Base-by-base conservation (phyloP, 495 filamentous ascomycete genomes). In the Pyronema domesticum region DNA sequence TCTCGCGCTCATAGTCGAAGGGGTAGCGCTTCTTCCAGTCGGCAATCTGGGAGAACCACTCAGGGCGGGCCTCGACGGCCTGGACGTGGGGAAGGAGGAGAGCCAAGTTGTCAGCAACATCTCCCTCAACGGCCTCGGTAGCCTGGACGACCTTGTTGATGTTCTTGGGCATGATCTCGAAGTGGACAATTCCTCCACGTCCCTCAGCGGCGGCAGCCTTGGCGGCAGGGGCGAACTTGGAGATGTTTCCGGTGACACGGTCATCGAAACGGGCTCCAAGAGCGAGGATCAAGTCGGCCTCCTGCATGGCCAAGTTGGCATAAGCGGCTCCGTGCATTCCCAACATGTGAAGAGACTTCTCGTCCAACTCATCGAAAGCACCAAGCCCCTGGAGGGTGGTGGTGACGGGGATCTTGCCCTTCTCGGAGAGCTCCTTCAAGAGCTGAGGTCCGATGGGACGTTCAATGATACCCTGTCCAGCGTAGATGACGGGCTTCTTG, bases 21-120 rank as follows among this genome's bases (percentile, higher is more conserved):
- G 86, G 85, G 75, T 86, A 88, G 43, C 81, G 80, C 58, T 73
- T 69, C 71, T 95, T 95, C 89, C 89, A 96, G 60, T 77, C 76
- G 15, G 81, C 77, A 64, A 96, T 94, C 71, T 94, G 80, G 33
- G 68, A 74, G 57, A 94, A 87, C 89, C 89, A 96, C 57, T 81
- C 83, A 30, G 79, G 73, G n/a, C 88, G 77, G 23, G 81, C 75
- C 13, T 68, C 45, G 57, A 82, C 79, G 34, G 69, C 19, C 44
- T 85, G 68, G 33, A 94, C 64, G 36, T 75, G 69, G 6, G 88
- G 86, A 1, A 95, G 65, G 19, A 95, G 80, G 40, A 76, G 67
- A 33, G 70, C 72, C n/a, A 96, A 70, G 63, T 88, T 95, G 57
- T 71, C 64, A 3, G 73, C 72, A 30, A 85, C 75, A 62, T 87